A percentile compares a stretch with the other conserved stretches of the same genome.
Evolutionary conservation across 2,329 filamentous ascomycete species (phyloP).

Genomic region (Pezicula carpinea): DNA sequence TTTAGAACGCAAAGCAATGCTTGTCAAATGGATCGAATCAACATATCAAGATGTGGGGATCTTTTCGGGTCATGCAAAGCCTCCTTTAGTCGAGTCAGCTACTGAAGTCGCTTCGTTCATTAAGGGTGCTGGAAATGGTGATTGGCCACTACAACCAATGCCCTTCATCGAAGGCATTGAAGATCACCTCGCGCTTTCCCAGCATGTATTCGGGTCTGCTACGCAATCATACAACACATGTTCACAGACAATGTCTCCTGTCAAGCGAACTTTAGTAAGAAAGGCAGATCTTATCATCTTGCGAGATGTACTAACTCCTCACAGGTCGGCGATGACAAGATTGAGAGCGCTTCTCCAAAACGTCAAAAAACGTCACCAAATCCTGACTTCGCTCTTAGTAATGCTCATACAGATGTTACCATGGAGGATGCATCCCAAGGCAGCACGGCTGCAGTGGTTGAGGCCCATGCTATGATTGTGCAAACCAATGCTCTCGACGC

Average conservation of each 20-base stretch:
- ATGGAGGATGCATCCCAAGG: no score
- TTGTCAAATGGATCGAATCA: conserved; percentile 21
- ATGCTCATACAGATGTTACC: no score
- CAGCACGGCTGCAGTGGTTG: background rate
- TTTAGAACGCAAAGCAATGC: conserved; percentile 13
- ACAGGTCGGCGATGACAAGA: background rate
- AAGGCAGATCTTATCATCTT: conserved; percentile 3
- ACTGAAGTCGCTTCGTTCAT: conserved; percentile 19
- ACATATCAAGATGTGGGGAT: conserved; percentile 18
- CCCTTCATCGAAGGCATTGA: conserved; percentile 18
- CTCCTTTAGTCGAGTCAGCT: conserved; percentile 20
- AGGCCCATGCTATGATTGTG: conserved; percentile 1
- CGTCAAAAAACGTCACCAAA: no score
- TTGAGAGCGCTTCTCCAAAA: background rate
- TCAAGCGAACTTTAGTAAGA: background rate
- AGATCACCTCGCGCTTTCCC: conserved; percentile 1
- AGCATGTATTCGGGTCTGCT: conserved; percentile 6
- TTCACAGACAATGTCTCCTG: conserved; percentile 12
- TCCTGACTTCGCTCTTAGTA: no score
- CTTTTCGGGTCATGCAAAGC: conserved; percentile 10
- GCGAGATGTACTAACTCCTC: conserved; percentile 5
- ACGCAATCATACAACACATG: conserved; percentile 11
- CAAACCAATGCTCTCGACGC: conserved; percentile 2
- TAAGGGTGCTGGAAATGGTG: background rate
- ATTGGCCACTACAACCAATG: conserved; percentile 20